Evolutionary conservation across 805 yeast genomes (phyloP), one percentile per base, ranked within the genome.

Genomic region (Cephaloascus albidus): DNA sequence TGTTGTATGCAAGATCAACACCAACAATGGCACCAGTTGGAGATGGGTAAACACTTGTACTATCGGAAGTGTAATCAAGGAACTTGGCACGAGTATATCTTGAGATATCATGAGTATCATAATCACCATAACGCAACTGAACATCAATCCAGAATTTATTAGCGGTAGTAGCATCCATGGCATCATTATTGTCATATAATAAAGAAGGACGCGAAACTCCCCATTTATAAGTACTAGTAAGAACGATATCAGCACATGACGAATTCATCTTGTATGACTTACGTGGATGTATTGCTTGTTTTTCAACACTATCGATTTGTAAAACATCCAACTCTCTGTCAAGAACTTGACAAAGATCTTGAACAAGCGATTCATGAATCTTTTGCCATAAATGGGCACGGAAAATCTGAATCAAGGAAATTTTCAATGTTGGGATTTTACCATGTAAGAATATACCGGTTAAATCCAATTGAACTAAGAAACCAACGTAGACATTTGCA

Each of bases 381-480:
- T 94, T 93, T 57, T 93, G 99, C 99, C 99, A 93, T 52, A 93
- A 73, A 66, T 93, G 99, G 0, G 98, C 97, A 41, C 99, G 72
- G 72, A 93, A 93, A 3, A 93, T 87, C 57, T 93, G 99, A 56
- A 93, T 89, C 45, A 90, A 70, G 1, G 98, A 90, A 20, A 93
- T 93, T 59, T 93, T 93, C 53, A 93, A 67, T 0, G 99, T 93
- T 5, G 99, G 99, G 46, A 93, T 93, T 59, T 93, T 93, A 49
- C 99, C 99, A 55, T 93, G 99, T 37, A 93, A 66, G 59, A 93
- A 93, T 20, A 93, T 90, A 52, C 98, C 99, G 0, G 99, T 93
- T 53, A 93, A 66, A 60, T 93, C 99, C 35, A 93, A 68, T 57
- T 93, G 99, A 20, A 93, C 98, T 53, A 89, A 69, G 65, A 93